phyloP scores from a whole-genome alignment of 2,329 filamentous ascomycete genomes.

The Calycina herbarum region DNA sequence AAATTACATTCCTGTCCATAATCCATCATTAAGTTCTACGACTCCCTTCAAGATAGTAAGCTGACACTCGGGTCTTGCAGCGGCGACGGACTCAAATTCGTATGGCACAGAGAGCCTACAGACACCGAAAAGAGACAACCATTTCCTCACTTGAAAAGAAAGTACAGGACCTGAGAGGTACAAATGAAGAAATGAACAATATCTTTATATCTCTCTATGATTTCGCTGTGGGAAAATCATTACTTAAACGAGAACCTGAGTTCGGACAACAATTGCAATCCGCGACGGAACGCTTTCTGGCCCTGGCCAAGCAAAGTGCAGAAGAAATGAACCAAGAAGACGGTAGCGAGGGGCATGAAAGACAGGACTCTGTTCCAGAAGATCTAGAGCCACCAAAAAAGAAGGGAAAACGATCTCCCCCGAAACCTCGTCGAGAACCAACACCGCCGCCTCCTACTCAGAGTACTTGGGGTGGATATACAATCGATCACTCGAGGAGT shows the following conservation, averaged over 20 bases:
- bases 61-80: conserved; percentile 41
- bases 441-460: conserved; percentile 10
- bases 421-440: conserved; percentile 14
- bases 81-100: conserved; percentile 85
- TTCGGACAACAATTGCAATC: conserved; percentile 57
- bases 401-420: conserved; percentile 12
- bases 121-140: conserved; percentile 79
- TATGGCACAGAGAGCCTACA: conserved; percentile 81
- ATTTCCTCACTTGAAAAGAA: conserved; percentile 72
- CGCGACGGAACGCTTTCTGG: conserved; percentile 58
- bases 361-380: conserved; percentile 12
- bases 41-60: conserved; percentile 13
- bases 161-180: conserved; percentile 66
- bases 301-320: conserved; percentile 50
- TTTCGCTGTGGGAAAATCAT: conserved; percentile 55
- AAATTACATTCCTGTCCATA: too few relatives aligned
- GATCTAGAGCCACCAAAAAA: conserved; percentile 16
- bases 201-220: conserved; percentile 69
- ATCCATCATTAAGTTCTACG: conserved; percentile 31
- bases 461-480: conserved; percentile 27
- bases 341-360: conserved; percentile 21
- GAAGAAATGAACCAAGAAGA: conserved; percentile 40
- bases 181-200: conserved; percentile 72
- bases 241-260: conserved; percentile 56
- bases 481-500: conserved; percentile 28